Base-by-base conservation (phyloP, 1,139 yeast genomes). In the Yamadazyma atmosphaerica region DNA sequence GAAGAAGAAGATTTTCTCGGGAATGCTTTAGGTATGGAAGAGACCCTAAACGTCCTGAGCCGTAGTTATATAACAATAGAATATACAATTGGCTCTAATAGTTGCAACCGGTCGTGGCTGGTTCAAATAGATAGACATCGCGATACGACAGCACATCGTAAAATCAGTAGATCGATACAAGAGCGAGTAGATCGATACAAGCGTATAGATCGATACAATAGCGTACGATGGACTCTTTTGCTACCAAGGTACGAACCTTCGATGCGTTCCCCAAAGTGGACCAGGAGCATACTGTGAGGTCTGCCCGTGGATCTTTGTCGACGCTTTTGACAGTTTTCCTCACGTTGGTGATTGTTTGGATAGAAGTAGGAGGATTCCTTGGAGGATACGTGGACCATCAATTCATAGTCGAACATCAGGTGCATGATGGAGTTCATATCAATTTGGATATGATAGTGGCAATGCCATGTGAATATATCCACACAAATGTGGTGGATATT, bases 261-360 rank as follows among this genome's bases (percentile, higher is more conserved):
- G 96, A 88, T 68, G 96, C 96, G 25, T 88, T 88, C 54, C 90
- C 98, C 15, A 90, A 90, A 61, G 87, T 88, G 19, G 83, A 85
- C 38, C 76, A 88, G 6, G 77, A 84, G 44, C 90, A 87, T 52
- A 76, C 85, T 31, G 83, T 85, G 36, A 66, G 87, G 46, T 84
- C 95, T 1, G 68, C 77, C 28, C 71, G 92, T 45, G 96, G 96
- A 21, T 92, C 95, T 3, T 56, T 79, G 17, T 77, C 90, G n/a
- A 83, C 96, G 0, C 50, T 88, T 3, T 37, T 83, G 34, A 80
- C 90, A 9, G 69, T 74, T 16, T 50, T 85, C 19, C 71, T 79
- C 38, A 77, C 84, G 18, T 54, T 88, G 12, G 78, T 88, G 54
- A 67, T 90, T 32, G 60, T 86, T 11, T 89, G 95, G 88, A 77